Evolutionary conservation across 1,139 yeast genomes (phyloP), one percentile per base, ranked within the genome.

Genomic region (Yamadazyma buinensis): DNA sequence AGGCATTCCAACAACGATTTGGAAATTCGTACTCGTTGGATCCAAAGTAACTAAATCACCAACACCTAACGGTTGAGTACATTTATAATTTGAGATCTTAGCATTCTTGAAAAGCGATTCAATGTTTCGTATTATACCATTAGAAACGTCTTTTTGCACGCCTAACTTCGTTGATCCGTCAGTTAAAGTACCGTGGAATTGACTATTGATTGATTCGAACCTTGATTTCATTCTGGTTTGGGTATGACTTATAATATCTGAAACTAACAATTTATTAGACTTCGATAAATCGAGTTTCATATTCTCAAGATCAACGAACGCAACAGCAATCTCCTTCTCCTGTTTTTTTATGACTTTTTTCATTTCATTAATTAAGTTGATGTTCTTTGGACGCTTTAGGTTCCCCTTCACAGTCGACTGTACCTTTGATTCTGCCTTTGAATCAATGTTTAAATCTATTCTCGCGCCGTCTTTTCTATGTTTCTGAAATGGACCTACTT

Each of bases 11-110:
- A 57, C 67, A 3, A 69, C 57, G 10, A 69, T 44, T 34, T 54
- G 62, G 26, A 67, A 49, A 23, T 54, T 51, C 7, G 59, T 48
- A 33, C 55, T 54, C n/a, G 63, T 66, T 8, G 55, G 54, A 15
- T 46, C 39, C 7, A 67, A 36, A 0, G 62, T 54, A 2, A 68
- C 75, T 36, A 69, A 42, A 40, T 69, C 75, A 1, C 75, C 75
- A 0, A 64, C 49, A 3, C 50, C 35, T 5, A 66, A 40, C 17
- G 63, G 59, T 33, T 47, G 42, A 12, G 46, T 51, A 19, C 55
- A 52, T 11, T 40, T 46, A 1, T 36, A 35, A 4, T 61, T 56
- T 4, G 62, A 50, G 7, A 67, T 54, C 1, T 44, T 48, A 4
- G 65, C 64, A 5, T 47, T 45, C 5, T 35, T 26, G 7, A 64